These are phyloP conservation scores for Penicillium angulare DNA, from an alignment of 495 filamentous ascomycete genomes.

Conservation along the genomic window DNA sequence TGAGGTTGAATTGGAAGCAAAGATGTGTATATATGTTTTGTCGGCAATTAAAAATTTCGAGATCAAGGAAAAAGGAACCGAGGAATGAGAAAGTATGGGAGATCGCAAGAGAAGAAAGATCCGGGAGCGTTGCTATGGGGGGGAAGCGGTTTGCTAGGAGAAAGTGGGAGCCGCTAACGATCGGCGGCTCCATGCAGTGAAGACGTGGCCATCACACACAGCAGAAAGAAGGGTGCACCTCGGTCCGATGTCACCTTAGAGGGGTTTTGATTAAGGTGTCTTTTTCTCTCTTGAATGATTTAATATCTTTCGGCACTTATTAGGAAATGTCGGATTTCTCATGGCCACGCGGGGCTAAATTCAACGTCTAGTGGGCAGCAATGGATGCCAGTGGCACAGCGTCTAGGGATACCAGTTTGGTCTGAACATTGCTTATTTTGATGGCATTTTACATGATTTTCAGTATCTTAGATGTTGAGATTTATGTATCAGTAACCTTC, in stretches of 20 bases:
- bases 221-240: conserved; percentile 12
- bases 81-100: background rate
- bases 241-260: conserved; percentile 1
- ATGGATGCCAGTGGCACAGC: conserved; percentile 11
- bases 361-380: conserved; percentile 1
- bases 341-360: conserved; percentile 16
- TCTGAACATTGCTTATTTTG: conserved; percentile 4
- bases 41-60: background rate
- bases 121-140: conserved; percentile 13
- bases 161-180: conserved; percentile 31
- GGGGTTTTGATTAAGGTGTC: background rate
- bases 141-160: conserved; percentile 23
- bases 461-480: background rate
- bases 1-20: background rate
- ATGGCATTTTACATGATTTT: background rate
- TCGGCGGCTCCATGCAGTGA: conserved; percentile 28
- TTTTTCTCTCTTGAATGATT: background rate
- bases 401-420: conserved; percentile 16
- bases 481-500: too few relatives aligned
- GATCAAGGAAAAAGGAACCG: background rate
- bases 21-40: background rate
- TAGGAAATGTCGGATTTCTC: conserved; percentile 12
- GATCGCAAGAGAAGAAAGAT: conserved; percentile 6
- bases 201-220: conserved; percentile 31
- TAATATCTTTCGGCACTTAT: conserved; percentile 5